Base-by-base conservation (phyloP, 306 rosid genomes). In the Prinsepia uniflora region DNA sequence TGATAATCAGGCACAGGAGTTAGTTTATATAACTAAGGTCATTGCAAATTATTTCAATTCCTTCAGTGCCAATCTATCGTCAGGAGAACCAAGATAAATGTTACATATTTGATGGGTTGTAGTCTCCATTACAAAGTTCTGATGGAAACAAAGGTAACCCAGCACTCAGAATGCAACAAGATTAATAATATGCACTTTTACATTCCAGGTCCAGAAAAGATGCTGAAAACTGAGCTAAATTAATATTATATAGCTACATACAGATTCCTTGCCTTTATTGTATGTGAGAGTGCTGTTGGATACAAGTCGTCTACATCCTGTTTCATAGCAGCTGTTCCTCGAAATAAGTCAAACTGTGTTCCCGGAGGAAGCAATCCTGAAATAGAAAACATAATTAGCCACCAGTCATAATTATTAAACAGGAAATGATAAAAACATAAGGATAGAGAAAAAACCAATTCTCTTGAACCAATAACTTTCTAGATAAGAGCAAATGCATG, bases 301-400 rank as follows among this genome's bases (percentile, higher is more conserved):
- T 86, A 95, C 82, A 83, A 81, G 85, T 95, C 99, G 78, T 95
- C 99, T 55, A 91, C 99, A 72, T 95, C 99, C 78, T 95, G 97
- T 82, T 95, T 91, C 99, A 95, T 95, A 75, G 99, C 99, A 75
- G 99, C 91, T 8, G 99, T 95, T 77, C 99, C 99, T 55, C 97
- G 90, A 77, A 95, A 95, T 78, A 95, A 83, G 86, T 95, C 99
- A 82, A 95, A 95, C 62, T 95, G 99, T 0, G 99, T 91, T 64
- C 99, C 99, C 2, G 95, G 99, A 78, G 99, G 99, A 84, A 95
- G 97, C 80, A 95, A 78, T 68, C 99, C 99, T 93, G 88, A 73
- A 77, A 80, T 47, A 75, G 75, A 72, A 65, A 74, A 75, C 81
- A 78, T 65, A 48, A 72, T 6, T 17, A 44, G 44, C 11, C 41